A percentile compares a stretch with the other conserved stretches of the same genome.
These are phyloP conservation scores for Tagetes erecta DNA, from an alignment of 129 eudicot genomes.

Conservation along the genomic window DNA sequence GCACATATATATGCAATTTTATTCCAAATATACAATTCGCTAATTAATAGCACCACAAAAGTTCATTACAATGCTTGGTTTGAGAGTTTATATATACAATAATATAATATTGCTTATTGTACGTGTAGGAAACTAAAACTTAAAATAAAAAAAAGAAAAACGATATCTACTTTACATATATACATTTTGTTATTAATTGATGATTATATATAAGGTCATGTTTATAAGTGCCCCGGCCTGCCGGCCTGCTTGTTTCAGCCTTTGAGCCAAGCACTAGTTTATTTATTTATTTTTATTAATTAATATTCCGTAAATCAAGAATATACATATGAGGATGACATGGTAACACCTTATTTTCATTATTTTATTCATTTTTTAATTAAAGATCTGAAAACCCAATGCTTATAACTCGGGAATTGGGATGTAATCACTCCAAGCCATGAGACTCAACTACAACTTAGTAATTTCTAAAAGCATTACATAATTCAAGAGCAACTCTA, in stretches of 20 bases:
- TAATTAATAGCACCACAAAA: too few relatives aligned
- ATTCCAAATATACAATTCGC: too few relatives aligned
- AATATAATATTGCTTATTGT: neutral
- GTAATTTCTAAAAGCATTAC: neutral
- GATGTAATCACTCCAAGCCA: neutral
- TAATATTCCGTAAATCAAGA: conserved; percentile 19
- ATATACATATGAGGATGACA: conserved; percentile 32
- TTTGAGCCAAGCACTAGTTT: conserved; percentile 20
- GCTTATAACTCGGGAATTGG: conserved; percentile 17
- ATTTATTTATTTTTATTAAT: neutral
- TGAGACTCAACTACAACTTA: neutral
- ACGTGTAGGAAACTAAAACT: neutral
- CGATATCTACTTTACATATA: too few relatives aligned
- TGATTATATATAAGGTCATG: neutral
- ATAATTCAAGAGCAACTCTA: neutral
- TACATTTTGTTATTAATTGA: conserved; percentile 11
- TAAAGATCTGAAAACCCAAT: conserved; percentile 22
- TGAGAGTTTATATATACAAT: too few relatives aligned
- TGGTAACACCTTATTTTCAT: conserved; percentile 34
- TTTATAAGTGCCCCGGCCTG: conserved; percentile 13
- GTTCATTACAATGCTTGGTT: neutral
- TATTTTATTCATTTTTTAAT: conserved; percentile 25
- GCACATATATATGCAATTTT: too few relatives aligned
- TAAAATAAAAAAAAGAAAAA: too few relatives aligned
- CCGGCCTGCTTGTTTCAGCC: conserved; percentile 25